phyloP scores from a whole-genome alignment of 768 basidiomycete species.

The Mycena latifolia region DNA sequence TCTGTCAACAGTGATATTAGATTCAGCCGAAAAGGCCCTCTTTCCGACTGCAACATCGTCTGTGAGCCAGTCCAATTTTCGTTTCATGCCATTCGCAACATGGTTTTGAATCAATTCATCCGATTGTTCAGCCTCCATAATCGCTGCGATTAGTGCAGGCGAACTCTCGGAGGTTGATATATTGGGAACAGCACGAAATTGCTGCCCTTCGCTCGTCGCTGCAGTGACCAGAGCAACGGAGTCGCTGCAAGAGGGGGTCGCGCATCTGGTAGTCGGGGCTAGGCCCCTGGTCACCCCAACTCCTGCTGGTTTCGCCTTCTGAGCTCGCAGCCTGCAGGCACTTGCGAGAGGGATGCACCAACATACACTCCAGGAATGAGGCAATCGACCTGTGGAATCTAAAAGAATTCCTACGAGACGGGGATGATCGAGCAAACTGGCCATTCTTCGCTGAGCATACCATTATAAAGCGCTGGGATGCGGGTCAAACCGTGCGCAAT shows the following conservation, averaged over 20 bases:
- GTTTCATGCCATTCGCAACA: conserved; percentile 19
- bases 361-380: too few species aligned
- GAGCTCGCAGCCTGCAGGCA: too few species aligned
- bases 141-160: conserved; percentile 3
- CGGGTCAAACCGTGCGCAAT: too few species aligned
- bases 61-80: conserved; percentile 20
- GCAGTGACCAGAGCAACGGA: conserved; percentile 2
- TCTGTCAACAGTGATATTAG: background rate
- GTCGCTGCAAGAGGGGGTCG: background rate
- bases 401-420: too few species aligned
- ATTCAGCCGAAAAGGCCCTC: background rate
- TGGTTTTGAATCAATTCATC: background rate
- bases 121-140: conserved; percentile 7
- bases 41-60: background rate
- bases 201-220: conserved; percentile 9
- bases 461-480: background rate
- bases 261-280: too few species aligned
- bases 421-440: conserved; percentile 11
- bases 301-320: too few species aligned
- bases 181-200: conserved; percentile 7
- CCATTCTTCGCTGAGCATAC: background rate
- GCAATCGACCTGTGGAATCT: too few species aligned
- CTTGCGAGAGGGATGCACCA: too few species aligned
- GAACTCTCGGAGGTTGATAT: background rate
- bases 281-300: too few species aligned